Base-by-base conservation (phyloP, 495 filamentous ascomycete genomes). In the Articulospora tetracladia region DNA sequence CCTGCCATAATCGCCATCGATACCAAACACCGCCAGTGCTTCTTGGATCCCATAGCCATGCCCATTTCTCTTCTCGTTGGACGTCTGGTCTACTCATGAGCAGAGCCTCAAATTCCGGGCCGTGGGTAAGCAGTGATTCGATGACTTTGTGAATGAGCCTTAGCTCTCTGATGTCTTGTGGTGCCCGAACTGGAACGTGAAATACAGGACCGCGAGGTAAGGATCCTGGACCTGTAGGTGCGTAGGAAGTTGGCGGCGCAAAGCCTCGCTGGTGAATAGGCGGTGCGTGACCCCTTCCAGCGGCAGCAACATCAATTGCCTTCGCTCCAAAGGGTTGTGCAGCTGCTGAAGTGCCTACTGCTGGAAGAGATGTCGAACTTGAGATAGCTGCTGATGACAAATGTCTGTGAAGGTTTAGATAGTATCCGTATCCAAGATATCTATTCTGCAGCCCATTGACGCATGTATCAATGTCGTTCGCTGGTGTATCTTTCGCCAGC, bases 31-130 rank as follows among this genome's bases (percentile, higher is more conserved):
- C 90, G 7, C 86, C 87, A 53, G 84, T 73, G 64, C 89, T 91
- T 51, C 91, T 79, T 26, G 93, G 78, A 72, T 99, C 89, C 87
- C 89, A 99, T 2, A 99, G 72, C 89, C 91, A 99, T 0, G 91
- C 89, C 86, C 92, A 99, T 68, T 87, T 92, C 64, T 93, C 88
- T 36, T 96, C 89, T 24, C 73, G 77, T 62, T 93, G 90, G 1
- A 97, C 88, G 36, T 88, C 84, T 0, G 84, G 85, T 19, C 87
- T 79, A 34, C 83, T 87, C 94, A 98, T 97, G 2, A 99, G 82
- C 1, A 96, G 78, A 3, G 93, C 93, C 68, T 99, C 94, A 57
- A 97, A 96, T 69, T 95, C 90, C 0, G 89, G 87, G 0, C 93
- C 92, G 62, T 92, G 83, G 12, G 83, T 83, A 22, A 97, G 67